Evolutionary conservation across 257 asterid genomes (phyloP).

Genomic region (Solanum boliviense): DNA sequence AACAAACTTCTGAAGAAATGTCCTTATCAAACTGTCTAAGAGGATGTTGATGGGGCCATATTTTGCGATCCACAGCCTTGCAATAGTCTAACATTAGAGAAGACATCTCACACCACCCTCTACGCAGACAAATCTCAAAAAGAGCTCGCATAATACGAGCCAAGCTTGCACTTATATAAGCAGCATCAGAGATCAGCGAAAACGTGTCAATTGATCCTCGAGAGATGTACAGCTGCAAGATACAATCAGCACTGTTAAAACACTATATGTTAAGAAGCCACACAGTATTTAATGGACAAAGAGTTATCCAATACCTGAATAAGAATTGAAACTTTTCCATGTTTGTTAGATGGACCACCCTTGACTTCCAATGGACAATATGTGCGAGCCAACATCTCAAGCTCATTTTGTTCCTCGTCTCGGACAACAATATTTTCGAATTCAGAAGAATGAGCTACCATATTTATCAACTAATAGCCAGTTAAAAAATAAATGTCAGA

Average conservation of each 20-base stretch:
- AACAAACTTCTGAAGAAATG: constrained; percentile 60
- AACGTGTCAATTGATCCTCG: constrained; percentile 72
- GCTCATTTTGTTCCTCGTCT: constrained; percentile 93
- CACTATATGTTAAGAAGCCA: not conserved
- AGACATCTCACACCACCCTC: constrained; percentile 98
- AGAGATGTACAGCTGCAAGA: constrained; percentile 76
- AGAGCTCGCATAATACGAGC: constrained; percentile 95
- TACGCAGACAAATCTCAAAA: constrained; percentile 87
- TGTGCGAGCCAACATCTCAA: constrained; percentile 64
- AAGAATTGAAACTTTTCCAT: constrained; percentile 90
- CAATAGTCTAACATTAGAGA: constrained; percentile 78
- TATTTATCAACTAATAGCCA: constrained; percentile 63
- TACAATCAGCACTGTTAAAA: constrained; percentile 3
- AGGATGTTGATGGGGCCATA: constrained; percentile 98
- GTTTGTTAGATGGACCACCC: constrained; percentile 92
- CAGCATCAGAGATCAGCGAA: constrained; percentile 88
- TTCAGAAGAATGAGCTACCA: constrained; percentile 97
- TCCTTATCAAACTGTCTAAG: constrained; percentile 92
- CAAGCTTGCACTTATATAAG: constrained; percentile 90
- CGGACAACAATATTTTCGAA: constrained; percentile 91
- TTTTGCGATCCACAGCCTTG: constrained; percentile 96
- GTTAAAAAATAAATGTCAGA: constrained; percentile 1
- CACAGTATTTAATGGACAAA: constrained; percentile 2
- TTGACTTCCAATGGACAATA: constrained; percentile 75
- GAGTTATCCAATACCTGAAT: constrained; percentile 60